Base-by-base conservation (phyloP, 1,139 yeast genomes). In the Pichia sp. region DNA sequence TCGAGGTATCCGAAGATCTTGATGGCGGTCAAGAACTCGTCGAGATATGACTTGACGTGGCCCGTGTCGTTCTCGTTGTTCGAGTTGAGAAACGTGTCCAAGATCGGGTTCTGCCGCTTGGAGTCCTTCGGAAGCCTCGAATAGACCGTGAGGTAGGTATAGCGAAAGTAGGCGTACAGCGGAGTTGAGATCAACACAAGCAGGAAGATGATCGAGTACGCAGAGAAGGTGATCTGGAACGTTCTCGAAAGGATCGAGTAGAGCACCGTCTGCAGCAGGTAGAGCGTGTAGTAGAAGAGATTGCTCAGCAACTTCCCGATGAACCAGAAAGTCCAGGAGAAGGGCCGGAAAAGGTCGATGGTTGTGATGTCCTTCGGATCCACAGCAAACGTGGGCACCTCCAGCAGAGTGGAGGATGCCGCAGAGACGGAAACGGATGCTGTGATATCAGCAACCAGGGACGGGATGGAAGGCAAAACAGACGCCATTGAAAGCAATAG, bases 1-100 rank as follows among this genome's bases (percentile, higher is more conserved):
- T 93, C 99, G 51, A 93, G 73, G 66, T 91, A 91, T 1, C 99
- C 99, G 71, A 93, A 93, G 19, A 93, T 88, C 68, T 89, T 90
- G 58, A 93, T 88, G 0, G 97, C 98, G 51, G 87, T 79, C 47
- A 93, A 71, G 61, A 93, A 93, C 64, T 91, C 96, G 66, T 93
- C 97, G 53, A 93, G 72, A 64, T 90, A 91, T 25, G 82, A 78
- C 41, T 74, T 67, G 9, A 76, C 70, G 5, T 75, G 67, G 51
- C 76, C 74, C 36, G 70, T 62, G 48, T 69, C 71, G 22, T 62
- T 66, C 23, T 67, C 64, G 3, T 71, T 58, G 34, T 42, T 30
- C 7, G 60, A 50, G 47, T 71, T 75, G 22, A 73, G 56, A 55
- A 74, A 72, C 19, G 76, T 61, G 48, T 75, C 80, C 46, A 74